Base-by-base conservation (phyloP, 1,284 basidiomycete genomes). In the Boletus smithii region DNA sequence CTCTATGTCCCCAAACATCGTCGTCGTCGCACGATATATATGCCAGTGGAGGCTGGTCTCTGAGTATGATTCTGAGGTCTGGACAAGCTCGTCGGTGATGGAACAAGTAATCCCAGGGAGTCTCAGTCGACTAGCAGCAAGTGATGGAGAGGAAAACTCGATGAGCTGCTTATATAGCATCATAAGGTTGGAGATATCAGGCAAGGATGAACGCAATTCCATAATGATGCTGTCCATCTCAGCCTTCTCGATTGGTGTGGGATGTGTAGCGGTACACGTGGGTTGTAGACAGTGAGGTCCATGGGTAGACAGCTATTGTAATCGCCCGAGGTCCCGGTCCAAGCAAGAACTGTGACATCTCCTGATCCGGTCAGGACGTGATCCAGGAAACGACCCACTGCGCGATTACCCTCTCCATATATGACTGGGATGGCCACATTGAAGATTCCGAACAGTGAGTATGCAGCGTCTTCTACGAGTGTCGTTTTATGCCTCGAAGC, bases 291-390 rank as follows among this genome's bases (percentile, higher is more conserved):
- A 2, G 18, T 29, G 20, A 48, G 44, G 30, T 48, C 47, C 8
- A 7, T n/a, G 4, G 47, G 47, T 3, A 48, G 29, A n/a, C 47
- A 47, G 20, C 47, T 47, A 23, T 48, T 48, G 13, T 48, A 48
- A 10, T 20, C 23, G 4, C 47, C 24, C 0, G 35, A 4, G 17
- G 26, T 11, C 13, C 37, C 37, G 3, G 37, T 39, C 37, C 37
- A 39, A 32, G 31, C 36, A 9, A 26, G 26, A 18, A 18, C 18
- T 4, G 38, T 29, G 3, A 47, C 23, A 18, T 49, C 33, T 1
- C 32, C 48, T 5, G 48, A 49, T 6, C 48, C 37, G 2, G 44
- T 48, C 14, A 49, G 14, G 20, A 49, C 23, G 11, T 46, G 26
- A 14, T 46, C 42, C 14, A 49, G 20, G 13, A 49, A 16, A 4